Evolutionary conservation across 495 filamentous ascomycete species (phyloP), one percentile per base, ranked within the genome.

Genomic region (Aspergillus conjunctus): DNA sequence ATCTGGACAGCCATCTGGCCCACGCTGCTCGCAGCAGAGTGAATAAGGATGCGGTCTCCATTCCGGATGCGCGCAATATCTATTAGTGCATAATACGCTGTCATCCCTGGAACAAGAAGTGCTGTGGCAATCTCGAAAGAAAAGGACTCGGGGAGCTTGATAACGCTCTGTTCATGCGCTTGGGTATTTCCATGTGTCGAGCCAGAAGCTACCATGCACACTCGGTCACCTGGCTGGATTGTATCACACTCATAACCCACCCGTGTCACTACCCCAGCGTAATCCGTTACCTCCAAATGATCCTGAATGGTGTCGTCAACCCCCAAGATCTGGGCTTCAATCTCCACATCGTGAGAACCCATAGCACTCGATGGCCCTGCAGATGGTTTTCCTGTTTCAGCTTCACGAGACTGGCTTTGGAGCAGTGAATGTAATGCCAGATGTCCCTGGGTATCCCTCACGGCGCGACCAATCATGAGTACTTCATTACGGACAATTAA

Each of bases 1-100:
- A 88, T 56, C 21, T 64, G 63, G 54, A 86, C 80, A 20, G 83
- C 79, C 12, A 81, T 81, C 63, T 86, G 84, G 1, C 84, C 84
- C 4, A 82, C 76, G 0, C 55, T 64, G 34, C 71, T 59, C 6
- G 66, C 59, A 8, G 61, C 73, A 7, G 61, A 43, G 34, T 76
- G 71, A 32, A 74, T 68, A 3, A 76, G 62, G 8, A 76, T 58
- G 4, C 14, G 52, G 44, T 76, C 72, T 3, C 65, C 68, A 1
- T 45, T 20, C 7, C 33, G 7, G 11, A 74, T 43, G 2, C 61
- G 66, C 4, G 70, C 73, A 37, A 71, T 33, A 0, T 73, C 58
- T 30, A 54, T 12, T 17, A 67, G 56, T 14, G 58, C 54, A 48
- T 71, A 50, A 14, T 63, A 66, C 2, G 71, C 73, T 2, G 65